Evolutionary conservation across 2,329 filamentous ascomycete species (phyloP).

Genomic region (Cladobotryum protrusum): DNA sequence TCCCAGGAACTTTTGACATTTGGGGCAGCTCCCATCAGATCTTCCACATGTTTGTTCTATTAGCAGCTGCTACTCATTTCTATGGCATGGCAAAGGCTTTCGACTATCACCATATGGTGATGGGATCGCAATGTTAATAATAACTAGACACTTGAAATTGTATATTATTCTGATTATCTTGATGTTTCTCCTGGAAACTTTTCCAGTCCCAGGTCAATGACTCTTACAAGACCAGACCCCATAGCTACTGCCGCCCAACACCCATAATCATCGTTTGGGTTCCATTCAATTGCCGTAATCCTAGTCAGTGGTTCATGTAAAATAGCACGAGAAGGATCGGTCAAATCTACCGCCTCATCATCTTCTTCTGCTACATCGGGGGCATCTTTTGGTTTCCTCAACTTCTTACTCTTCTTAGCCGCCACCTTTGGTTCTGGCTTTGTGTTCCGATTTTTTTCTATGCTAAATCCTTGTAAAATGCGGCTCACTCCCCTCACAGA

Average conservation of each 20-base stretch:
- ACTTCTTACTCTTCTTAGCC: conserved; percentile 30
- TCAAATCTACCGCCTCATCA: conserved; percentile 25
- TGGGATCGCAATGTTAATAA: conserved; percentile 44
- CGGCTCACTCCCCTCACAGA: conserved; percentile 41
- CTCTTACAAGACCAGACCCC: conserved; percentile 59
- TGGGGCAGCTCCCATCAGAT: conserved; percentile 94
- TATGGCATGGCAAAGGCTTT: conserved; percentile 78
- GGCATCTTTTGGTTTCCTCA: conserved; percentile 31
- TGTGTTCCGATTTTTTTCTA: conserved; percentile 44
- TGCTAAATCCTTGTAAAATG: conserved; percentile 46
- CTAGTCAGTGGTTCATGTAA: conserved; percentile 59
- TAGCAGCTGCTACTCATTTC: conserved; percentile 77
- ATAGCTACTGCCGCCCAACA: conserved; percentile 62
- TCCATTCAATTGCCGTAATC: conserved; percentile 59
- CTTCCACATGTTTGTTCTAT: conserved; percentile 83
- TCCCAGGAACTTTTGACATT: conserved; percentile 78
- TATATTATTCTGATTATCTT: background rate
- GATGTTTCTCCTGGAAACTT: conserved; percentile 12
- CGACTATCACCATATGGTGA: conserved; percentile 68
- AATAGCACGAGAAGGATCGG: conserved; percentile 37
- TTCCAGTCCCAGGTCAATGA: conserved; percentile 59
- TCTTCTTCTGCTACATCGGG: conserved; percentile 26
- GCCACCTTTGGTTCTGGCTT: conserved; percentile 34
- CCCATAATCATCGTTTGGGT: conserved; percentile 58
- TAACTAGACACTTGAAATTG: conserved; percentile 5